A percentile compares a stretch with the other conserved stretches of the same genome.
Conservation (phyloP, 2,329 filamentous ascomycete species). For the Cercospora sojina region DNA sequence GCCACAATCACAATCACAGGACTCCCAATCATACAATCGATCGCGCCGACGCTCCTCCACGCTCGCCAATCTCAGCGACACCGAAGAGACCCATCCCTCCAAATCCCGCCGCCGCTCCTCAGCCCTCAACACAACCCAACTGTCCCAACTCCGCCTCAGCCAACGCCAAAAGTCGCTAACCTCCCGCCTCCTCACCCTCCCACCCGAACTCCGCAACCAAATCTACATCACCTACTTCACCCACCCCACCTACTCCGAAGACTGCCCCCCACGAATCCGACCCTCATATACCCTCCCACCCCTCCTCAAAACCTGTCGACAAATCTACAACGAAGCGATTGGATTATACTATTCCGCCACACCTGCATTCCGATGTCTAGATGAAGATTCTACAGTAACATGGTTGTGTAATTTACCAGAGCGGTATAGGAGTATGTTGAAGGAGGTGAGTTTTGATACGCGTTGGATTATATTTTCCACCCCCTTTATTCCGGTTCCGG, state of each 20-base stretch:
- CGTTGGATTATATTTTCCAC: slow-evolving; percentile 24
- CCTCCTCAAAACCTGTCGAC: slow-evolving; percentile 17
- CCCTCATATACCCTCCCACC: slow-evolving; percentile 22
- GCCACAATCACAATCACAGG: background rate
- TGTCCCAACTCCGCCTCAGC: background rate
- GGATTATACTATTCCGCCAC: slow-evolving; percentile 18
- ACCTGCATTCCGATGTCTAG: slow-evolving; percentile 22
- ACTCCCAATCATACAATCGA: background rate
- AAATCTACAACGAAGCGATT: slow-evolving; percentile 21
- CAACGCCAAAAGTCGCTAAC: background rate
- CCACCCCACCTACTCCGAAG: background rate
- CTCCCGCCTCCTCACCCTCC: slow-evolving; percentile 19
- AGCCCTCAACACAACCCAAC: background rate
- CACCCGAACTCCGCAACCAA: slow-evolving; percentile 24
- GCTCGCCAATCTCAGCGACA: slow-evolving; percentile 2
- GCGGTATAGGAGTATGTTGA: slow-evolving; percentile 9
- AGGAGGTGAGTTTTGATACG: slow-evolving; percentile 24
- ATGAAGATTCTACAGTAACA: slow-evolving; percentile 18
- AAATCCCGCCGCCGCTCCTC: slow-evolving; percentile 9
- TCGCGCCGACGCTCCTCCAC: slow-evolving; percentile 3
- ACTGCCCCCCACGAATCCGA: slow-evolving; percentile 17
- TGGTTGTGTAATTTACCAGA: slow-evolving; percentile 19
- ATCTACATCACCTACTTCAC: slow-evolving; percentile 24
- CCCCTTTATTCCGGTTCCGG: slow-evolving; percentile 23
- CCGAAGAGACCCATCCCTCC: background rate